Evolutionary conservation across 352 stramenopile species (phyloP).

Genomic region (Phytopythium cucurbitacearum): DNA sequence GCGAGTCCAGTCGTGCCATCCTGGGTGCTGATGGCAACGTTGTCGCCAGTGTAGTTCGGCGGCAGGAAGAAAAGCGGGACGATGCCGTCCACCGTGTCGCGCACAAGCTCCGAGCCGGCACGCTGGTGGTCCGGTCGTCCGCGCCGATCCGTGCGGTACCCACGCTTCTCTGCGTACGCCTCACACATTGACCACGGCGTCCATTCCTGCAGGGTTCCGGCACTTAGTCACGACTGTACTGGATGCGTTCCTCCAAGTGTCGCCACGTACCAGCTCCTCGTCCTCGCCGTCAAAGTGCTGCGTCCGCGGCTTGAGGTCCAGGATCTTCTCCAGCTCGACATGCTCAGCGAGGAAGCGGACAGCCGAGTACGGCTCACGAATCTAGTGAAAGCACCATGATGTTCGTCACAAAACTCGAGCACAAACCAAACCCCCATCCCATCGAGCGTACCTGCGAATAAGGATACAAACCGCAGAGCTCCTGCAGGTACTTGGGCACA

Average conservation of each 20-base stretch:
- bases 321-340: constrained; percentile 58
- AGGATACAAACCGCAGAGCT: constrained; percentile 78
- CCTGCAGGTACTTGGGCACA: constrained; percentile 80
- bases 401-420: neutral
- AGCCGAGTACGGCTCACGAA: constrained; percentile 85
- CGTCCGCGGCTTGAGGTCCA: constrained; percentile 67
- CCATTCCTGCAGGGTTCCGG: constrained; percentile 48
- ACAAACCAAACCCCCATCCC: neutral
- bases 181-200: constrained; percentile 80
- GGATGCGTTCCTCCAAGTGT: neutral
- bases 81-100: constrained; percentile 79
- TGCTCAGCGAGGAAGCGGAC: constrained; percentile 84
- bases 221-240: neutral
- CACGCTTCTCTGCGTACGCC: constrained; percentile 80
- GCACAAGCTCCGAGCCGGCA: constrained; percentile 73
- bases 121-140: constrained; percentile 79
- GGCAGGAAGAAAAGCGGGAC: constrained; percentile 78
- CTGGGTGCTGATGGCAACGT: constrained; percentile 24
- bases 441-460: constrained; percentile 60
- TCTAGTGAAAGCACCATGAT: constrained; percentile 29
- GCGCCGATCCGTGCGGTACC: constrained; percentile 74
- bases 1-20: constrained; percentile 13
- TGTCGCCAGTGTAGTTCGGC: constrained; percentile 61
- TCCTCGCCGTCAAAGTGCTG: constrained; percentile 75
- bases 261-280: constrained; percentile 53